phyloP scores from a whole-genome alignment of 331 rosid species.

The Stylosanthes scabra region DNA sequence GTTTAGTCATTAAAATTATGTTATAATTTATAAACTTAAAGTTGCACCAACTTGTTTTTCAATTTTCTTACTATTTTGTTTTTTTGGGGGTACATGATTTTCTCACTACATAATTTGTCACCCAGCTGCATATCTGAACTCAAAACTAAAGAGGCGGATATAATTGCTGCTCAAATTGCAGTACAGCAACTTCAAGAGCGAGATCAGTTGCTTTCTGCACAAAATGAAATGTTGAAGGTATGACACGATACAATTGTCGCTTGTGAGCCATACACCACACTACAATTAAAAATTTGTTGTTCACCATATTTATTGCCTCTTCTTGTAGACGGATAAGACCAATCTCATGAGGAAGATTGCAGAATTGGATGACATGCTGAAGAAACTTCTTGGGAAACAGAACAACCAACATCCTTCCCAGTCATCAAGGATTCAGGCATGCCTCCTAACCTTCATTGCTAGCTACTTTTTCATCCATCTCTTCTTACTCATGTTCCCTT shows the following conservation, averaged over 20 bases:
- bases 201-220: slow-evolving; percentile 82
- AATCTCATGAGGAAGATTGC: slow-evolving; percentile 67
- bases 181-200: slow-evolving; percentile 74
- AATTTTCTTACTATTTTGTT: slow-evolving; percentile 28
- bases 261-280: neutral
- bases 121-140: slow-evolving; percentile 68
- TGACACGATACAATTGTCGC: slow-evolving; percentile 19
- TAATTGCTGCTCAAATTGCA: slow-evolving; percentile 62
- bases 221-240: slow-evolving; percentile 92
- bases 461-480: neutral
- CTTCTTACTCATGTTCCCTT: slow-evolving; percentile 21
- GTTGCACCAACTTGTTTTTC: slow-evolving; percentile 16
- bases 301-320: slow-evolving; percentile 36
- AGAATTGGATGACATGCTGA: slow-evolving; percentile 85
- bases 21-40: neutral
- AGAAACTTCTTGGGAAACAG: slow-evolving; percentile 53
- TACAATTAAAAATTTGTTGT: neutral
- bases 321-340: slow-evolving; percentile 74
- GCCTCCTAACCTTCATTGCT: slow-evolving; percentile 10
- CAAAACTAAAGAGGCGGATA: slow-evolving; percentile 64
- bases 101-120: slow-evolving; percentile 38
- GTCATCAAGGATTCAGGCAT: slow-evolving; percentile 59
- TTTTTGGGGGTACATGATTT: neutral
- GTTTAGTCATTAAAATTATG: neutral
- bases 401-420: slow-evolving; percentile 46